Base-by-base conservation (phyloP, 139 green algal species). In the Chlamydomonas sphaeroides region DNA sequence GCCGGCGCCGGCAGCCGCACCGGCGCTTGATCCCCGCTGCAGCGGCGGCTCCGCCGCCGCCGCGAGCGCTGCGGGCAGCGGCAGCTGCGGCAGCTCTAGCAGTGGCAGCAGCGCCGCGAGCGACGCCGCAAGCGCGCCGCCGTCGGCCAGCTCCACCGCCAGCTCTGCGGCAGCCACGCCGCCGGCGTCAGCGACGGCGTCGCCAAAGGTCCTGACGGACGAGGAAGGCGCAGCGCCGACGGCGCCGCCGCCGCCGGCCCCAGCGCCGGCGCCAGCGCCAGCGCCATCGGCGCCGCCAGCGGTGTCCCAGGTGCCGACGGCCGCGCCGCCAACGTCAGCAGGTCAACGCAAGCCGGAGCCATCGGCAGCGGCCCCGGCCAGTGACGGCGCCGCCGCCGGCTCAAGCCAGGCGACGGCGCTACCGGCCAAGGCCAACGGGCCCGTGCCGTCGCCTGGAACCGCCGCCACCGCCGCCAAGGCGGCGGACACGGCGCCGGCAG, bases 121-220 rank as follows among this genome's bases (percentile, higher is more conserved):
- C 38, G 25, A 8, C 17, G 30, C 32, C 35, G 45, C 30, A 6
- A 62, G 18, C 18, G 56, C 2, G 56, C 23, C 10, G 2, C n/a
- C 56, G 15, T 15, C 48, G 45, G 42, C 41, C 53, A 68, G 63
- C 57, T 59, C 3, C 53, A 71, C 73, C 45, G 67, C 41, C 68
- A 67, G 67, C 66, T 28, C 42, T 8, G 42, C 3, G 2, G 30
- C 45, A 20, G 49, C 32, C 20, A 49, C 68, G 68, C 69, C 69
- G 0, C 39, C 70, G 7, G 51, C 65, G 23, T 66, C 70, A 33
- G 23, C 69, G 6, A 48, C 69, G 30, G 32, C 69, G 26, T 77
- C 69, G 3, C 69, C 69, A 2, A 77, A 77, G 48, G 48, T 63
- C 32, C 32, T 77, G 18, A 77, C 69, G 11, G 69, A 74, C 48